Percentiles rank a stretch among this genome's conserved stretches.
Evolutionary conservation across 106 monocot genomes (phyloP).

Genomic region (Allium cepa): DNA sequence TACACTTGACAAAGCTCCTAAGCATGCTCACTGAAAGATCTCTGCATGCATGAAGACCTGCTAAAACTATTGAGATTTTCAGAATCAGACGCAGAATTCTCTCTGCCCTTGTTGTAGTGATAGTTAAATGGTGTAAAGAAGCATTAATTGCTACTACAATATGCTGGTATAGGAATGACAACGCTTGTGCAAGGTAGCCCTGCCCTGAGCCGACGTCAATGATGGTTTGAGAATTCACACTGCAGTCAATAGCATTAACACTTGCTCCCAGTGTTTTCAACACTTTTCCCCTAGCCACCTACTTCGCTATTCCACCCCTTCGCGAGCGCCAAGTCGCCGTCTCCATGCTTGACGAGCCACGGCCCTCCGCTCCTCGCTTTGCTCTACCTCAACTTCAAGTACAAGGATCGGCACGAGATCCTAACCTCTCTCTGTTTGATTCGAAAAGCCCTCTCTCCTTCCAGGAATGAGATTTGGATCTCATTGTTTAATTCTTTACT

Average conservation of each 20-base stretch:
- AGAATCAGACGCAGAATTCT: conserved; percentile 4
- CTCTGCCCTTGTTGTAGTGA: conserved; percentile 76
- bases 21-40: conserved; percentile 97
- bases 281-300: conserved; percentile 52
- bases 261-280: conserved; percentile 66
- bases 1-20: conserved; percentile 79
- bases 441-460: no score
- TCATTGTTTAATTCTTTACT: no score
- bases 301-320: conserved; percentile 98
- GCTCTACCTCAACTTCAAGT: no score
- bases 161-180: conserved; percentile 75
- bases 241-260: conserved; percentile 32
- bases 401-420: no score
- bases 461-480: no score
- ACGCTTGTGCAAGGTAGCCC: conserved; percentile 95
- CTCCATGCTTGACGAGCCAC: no score
- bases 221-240: conserved; percentile 50
- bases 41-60: conserved; percentile 98
- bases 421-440: no score
- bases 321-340: no score
- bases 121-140: conserved; percentile 82
- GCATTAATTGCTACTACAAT: conserved; percentile 89
- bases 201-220: conserved; percentile 98
- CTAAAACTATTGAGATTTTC: conserved; percentile 41
- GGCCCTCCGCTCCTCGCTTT: no score